Conservation (phyloP, 108 stramenopile genomes). For the Fragilaria crotonensis region DNA sequence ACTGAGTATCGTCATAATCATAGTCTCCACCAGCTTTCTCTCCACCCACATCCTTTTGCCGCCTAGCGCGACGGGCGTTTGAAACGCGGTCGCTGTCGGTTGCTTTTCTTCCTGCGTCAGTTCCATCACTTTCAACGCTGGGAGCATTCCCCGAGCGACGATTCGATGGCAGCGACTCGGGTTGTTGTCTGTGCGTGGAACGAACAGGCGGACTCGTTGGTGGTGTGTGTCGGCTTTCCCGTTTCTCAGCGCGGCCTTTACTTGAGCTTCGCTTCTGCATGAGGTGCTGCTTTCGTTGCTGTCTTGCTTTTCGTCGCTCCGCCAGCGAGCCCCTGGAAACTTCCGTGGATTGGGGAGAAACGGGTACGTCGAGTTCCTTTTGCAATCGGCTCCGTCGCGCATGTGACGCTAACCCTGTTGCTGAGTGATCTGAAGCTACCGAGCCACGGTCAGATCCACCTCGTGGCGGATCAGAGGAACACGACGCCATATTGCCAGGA, state of each 20-base stretch:
- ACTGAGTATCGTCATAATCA: not conserved
- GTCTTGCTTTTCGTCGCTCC: constrained; percentile 1
- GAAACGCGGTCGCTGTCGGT: too few relatives aligned
- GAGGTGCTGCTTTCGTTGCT: constrained; percentile 8
- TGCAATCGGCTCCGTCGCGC: constrained; percentile 6
- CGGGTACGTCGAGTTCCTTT: not conserved
- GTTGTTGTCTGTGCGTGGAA: not conserved
- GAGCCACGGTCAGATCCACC: too few relatives aligned
- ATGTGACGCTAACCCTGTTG: not conserved
- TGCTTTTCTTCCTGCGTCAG: too few relatives aligned
- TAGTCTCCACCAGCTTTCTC: not conserved
- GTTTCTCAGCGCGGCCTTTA: not conserved
- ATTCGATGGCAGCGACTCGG: not conserved
- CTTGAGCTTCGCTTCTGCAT: not conserved
- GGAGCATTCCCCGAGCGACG: too few relatives aligned
- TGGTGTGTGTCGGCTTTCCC: not conserved
- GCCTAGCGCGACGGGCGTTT: not conserved
- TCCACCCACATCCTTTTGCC: not conserved
- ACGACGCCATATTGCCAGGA: too few relatives aligned
- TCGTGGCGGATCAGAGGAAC: too few relatives aligned
- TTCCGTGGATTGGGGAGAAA: not conserved
- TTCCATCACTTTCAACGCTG: not conserved
- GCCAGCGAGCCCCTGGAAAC: not conserved
- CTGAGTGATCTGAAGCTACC: not conserved
- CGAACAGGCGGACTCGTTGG: not conserved